phyloP scores from a whole-genome alignment of 176 grass and related monocot species.

The Eragrostis curvula region DNA sequence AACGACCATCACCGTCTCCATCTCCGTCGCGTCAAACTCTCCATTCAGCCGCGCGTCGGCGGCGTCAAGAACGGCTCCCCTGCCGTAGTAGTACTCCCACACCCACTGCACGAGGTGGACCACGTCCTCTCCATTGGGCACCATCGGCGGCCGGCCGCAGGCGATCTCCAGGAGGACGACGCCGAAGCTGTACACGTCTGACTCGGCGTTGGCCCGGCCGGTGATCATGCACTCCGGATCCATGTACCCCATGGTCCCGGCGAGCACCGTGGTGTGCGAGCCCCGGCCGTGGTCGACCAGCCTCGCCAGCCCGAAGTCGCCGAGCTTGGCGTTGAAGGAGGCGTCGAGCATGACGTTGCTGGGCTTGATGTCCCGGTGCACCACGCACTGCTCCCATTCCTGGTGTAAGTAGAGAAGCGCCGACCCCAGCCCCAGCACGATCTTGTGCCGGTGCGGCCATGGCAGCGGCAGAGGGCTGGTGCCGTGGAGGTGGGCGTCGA shows the following conservation, averaged over 20 bases:
- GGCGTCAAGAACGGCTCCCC: conserved; percentile 23
- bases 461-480: too few relatives aligned
- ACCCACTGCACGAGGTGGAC: conserved; percentile 27
- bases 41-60: conserved; percentile 34
- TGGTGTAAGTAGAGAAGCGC: conserved; percentile 35
- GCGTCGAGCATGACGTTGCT: conserved; percentile 48
- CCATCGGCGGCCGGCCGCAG: conserved; percentile 7
- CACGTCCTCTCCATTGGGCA: background rate
- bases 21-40: background rate
- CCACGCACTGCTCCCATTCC: conserved; percentile 47
- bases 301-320: conserved; percentile 44
- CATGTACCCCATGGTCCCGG: conserved; percentile 45
- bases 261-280: conserved; percentile 18
- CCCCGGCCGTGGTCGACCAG: conserved; percentile 35
- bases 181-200: conserved; percentile 53
- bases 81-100: conserved; percentile 35
- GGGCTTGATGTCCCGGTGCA: conserved; percentile 49
- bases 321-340: conserved; percentile 42
- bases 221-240: conserved; percentile 36
- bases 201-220: conserved; percentile 26
- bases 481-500: conserved; percentile 55
- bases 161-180: conserved; percentile 52
- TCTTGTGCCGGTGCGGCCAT: conserved; percentile 46
- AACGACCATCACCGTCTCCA: conserved; percentile 49
- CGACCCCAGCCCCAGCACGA: conserved; percentile 1